Percentiles rank a stretch among this genome's conserved stretches.
Conservation (phyloP, 345 rosid genomes). For the Aquilaria sinensis region DNA sequence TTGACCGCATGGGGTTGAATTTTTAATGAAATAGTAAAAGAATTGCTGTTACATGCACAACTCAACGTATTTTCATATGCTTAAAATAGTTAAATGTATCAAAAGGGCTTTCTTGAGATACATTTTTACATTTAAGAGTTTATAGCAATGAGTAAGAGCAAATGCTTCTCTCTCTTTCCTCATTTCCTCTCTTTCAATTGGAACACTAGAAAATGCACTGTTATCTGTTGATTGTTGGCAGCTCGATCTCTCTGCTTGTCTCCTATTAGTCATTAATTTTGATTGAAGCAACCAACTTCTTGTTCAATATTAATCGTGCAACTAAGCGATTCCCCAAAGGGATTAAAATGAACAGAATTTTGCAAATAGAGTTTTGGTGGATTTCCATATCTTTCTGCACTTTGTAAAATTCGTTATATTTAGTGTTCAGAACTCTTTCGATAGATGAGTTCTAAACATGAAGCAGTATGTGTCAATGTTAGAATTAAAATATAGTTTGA, state of each 20-base stretch:
- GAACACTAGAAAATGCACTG: too few relatives aligned
- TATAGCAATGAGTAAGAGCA: conserved; percentile 2
- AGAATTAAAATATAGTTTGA: too few relatives aligned
- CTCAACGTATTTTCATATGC: conserved; percentile 8
- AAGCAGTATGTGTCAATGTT: too few relatives aligned
- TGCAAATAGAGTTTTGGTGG: too few relatives aligned
- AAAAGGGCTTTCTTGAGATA: conserved; percentile 13
- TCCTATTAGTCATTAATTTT: neutral
- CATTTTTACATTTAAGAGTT: neutral
- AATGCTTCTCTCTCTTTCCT: neutral
- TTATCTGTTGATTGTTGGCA: too few relatives aligned
- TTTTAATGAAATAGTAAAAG: conserved; percentile 8
- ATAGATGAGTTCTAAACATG: too few relatives aligned
- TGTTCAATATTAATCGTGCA: neutral
- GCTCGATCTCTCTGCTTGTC: neutral
- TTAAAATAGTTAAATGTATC: conserved; percentile 18
- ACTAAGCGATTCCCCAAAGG: neutral
- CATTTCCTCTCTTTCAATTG: neutral
- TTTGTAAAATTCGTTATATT: too few relatives aligned
- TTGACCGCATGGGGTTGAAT: conserved; percentile 15
- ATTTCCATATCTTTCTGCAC: too few relatives aligned
- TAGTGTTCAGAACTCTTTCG: too few relatives aligned
- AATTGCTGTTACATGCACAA: conserved; percentile 12
- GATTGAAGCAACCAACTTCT: neutral
- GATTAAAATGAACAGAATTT: neutral